Percentiles rank a stretch among this genome's conserved stretches.
Evolutionary conservation across 2,329 filamentous ascomycete genomes (phyloP).

Genomic region (Pyrenophora graminea): DNA sequence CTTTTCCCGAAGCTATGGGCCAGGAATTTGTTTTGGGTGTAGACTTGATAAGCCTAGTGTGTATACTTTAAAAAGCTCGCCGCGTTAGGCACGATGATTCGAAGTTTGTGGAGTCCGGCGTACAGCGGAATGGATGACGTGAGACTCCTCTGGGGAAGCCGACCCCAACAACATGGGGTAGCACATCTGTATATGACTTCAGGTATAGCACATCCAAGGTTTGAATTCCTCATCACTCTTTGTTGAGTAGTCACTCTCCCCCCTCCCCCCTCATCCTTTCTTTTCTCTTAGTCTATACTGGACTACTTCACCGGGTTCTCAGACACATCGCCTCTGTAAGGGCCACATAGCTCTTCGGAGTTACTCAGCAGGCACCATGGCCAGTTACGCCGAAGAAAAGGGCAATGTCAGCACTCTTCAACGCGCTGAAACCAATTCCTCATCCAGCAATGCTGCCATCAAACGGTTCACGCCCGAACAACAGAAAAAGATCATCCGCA

Average conservation of each 20-base stretch:
- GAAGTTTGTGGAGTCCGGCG: conserved; percentile 14
- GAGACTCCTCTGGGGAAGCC: conserved; percentile 15
- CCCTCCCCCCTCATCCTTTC: background rate
- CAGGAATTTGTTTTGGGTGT: background rate
- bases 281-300: background rate
- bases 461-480: conserved; percentile 27
- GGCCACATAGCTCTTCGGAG: background rate
- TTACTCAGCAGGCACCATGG: conserved; percentile 8
- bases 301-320: background rate
- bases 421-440: conserved; percentile 20
- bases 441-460: conserved; percentile 22
- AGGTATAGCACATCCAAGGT: background rate
- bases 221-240: background rate
- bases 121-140: conserved; percentile 13
- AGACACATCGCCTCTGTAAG: background rate
- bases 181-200: conserved; percentile 13
- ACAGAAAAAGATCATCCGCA: conserved; percentile 31
- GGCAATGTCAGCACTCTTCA: conserved; percentile 21
- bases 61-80: background rate
- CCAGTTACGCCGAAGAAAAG: conserved; percentile 28
- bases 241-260: background rate
- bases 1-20: conserved; percentile 11
- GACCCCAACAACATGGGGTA: conserved; percentile 6
- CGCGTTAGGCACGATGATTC: conserved; percentile 2
- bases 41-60: background rate